Evolutionary conservation across 1,284 basidiomycete genomes (phyloP).

Genomic region (Ceratobasidium theobromae): DNA sequence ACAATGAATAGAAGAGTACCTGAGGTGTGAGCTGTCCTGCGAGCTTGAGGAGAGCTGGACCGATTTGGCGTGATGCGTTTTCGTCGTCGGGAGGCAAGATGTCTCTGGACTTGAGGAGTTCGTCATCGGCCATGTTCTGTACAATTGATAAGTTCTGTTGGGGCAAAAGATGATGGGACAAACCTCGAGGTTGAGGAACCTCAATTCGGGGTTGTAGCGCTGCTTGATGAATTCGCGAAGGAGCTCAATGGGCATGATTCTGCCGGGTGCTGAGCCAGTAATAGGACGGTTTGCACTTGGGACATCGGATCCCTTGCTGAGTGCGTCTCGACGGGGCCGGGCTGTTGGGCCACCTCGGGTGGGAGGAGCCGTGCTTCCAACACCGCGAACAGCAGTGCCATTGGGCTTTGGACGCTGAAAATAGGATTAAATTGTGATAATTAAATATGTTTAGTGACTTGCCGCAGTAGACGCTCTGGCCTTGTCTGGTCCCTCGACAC

Average conservation of each 20-base stretch:
- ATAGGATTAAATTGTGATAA: background rate
- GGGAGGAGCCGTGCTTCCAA: background rate
- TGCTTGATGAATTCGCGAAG: slow-evolving; percentile 71
- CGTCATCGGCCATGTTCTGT: slow-evolving; percentile 67
- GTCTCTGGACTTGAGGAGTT: slow-evolving; percentile 64
- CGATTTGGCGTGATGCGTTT: slow-evolving; percentile 60
- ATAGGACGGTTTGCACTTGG: slow-evolving; percentile 9
- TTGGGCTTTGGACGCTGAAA: slow-evolving; percentile 9
- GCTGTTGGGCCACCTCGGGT: slow-evolving; percentile 15
- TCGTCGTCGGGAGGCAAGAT: slow-evolving; percentile 67
- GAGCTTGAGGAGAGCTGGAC: slow-evolving; percentile 82
- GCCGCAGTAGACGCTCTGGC: slow-evolving; percentile 8
- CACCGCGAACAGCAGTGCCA: slow-evolving; percentile 24
- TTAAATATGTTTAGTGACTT: too few species aligned
- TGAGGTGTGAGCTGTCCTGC: slow-evolving; percentile 75
- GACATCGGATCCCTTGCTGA: slow-evolving; percentile 19
- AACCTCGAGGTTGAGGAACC: slow-evolving; percentile 80
- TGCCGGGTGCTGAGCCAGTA: background rate
- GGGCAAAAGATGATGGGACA: slow-evolving; percentile 41
- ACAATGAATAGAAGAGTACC: slow-evolving; percentile 46
- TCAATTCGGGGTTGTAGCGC: slow-evolving; percentile 65
- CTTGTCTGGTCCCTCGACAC: slow-evolving; percentile 13
- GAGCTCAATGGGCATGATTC: slow-evolving; percentile 50
- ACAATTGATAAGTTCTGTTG: background rate
- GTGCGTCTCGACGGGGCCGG: slow-evolving; percentile 23